Conservation (phyloP, 306 rosid genomes). For the Mucuna pruriens region DNA sequence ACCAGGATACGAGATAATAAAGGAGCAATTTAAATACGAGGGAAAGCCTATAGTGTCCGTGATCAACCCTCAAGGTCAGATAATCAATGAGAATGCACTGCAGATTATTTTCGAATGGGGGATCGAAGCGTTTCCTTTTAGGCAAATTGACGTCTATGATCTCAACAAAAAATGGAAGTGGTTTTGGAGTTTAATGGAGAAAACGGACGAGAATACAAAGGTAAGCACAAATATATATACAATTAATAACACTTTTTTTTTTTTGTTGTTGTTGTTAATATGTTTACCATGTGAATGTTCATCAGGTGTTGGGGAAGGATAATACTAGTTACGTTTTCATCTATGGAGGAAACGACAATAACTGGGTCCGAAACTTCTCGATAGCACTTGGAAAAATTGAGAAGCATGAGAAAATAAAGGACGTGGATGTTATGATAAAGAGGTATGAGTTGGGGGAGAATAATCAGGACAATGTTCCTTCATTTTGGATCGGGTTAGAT, state of each 20-base stretch:
- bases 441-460: slow-evolving; percentile 24
- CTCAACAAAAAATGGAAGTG: slow-evolving; percentile 37
- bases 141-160: slow-evolving; percentile 25
- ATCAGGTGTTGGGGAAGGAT: not conserved
- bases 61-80: slow-evolving; percentile 20
- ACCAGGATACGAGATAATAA: slow-evolving; percentile 21
- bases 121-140: slow-evolving; percentile 45
- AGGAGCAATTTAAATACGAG: not conserved
- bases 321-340: slow-evolving; percentile 35
- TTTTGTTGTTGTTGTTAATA: too few relatives aligned
- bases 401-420: not conserved
- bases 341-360: slow-evolving; percentile 39
- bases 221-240: not conserved
- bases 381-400: slow-evolving; percentile 18
- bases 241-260: too few relatives aligned
- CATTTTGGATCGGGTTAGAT: slow-evolving; percentile 43
- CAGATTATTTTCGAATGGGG: slow-evolving; percentile 45
- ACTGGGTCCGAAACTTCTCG: slow-evolving; percentile 28
- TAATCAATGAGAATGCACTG: slow-evolving; percentile 35
- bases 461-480: slow-evolving; percentile 19
- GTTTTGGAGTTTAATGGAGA: slow-evolving; percentile 42
- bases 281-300: not conserved
- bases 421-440: slow-evolving; percentile 24
- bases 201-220: slow-evolving; percentile 13
- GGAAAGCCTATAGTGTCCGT: slow-evolving; percentile 28